phyloP scores from a whole-genome alignment of 768 basidiomycete genomes.

The Filobasidium wieringae region DNA sequence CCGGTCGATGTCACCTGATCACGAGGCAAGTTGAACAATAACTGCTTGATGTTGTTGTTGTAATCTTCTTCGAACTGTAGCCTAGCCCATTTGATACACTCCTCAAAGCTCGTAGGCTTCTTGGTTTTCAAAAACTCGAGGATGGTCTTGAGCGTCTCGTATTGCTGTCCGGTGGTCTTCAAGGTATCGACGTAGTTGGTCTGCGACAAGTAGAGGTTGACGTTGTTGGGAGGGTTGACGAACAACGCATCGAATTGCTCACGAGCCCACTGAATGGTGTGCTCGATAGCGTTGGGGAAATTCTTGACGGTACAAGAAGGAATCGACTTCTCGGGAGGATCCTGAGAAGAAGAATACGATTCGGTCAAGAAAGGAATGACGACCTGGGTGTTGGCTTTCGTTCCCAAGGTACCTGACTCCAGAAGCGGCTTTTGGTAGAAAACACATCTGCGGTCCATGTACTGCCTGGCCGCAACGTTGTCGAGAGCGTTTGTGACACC shows the following conservation, averaged over 20 bases:
- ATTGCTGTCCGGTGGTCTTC: slow-evolving; percentile 83
- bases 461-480: slow-evolving; percentile 87
- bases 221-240: slow-evolving; percentile 83
- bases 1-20: slow-evolving; percentile 79
- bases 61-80: slow-evolving; percentile 90
- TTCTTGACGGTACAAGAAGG: slow-evolving; percentile 97
- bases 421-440: slow-evolving; percentile 91
- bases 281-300: slow-evolving; percentile 95
- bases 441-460: slow-evolving; percentile 97
- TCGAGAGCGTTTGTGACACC: slow-evolving; percentile 96
- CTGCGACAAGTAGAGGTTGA: slow-evolving; percentile 92
- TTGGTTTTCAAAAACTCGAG: slow-evolving; percentile 77
- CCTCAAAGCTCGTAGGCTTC: slow-evolving; percentile 89
- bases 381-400: slow-evolving; percentile 95
- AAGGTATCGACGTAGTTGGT: slow-evolving; percentile 87
- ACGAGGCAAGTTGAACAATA: slow-evolving; percentile 86
- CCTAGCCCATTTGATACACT: slow-evolving; percentile 94
- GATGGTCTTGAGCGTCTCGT: slow-evolving; percentile 78
- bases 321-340: slow-evolving; percentile 95
- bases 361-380: slow-evolving; percentile 88
- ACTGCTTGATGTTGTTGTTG: slow-evolving; percentile 81
- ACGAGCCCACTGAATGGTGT: slow-evolving; percentile 98
- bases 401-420: slow-evolving; percentile 95
- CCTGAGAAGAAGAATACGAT: slow-evolving; percentile 93
- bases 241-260: slow-evolving; percentile 85